Base-by-base conservation (phyloP, 1,284 basidiomycete genomes). In the Pulveroboletus sp. region DNA sequence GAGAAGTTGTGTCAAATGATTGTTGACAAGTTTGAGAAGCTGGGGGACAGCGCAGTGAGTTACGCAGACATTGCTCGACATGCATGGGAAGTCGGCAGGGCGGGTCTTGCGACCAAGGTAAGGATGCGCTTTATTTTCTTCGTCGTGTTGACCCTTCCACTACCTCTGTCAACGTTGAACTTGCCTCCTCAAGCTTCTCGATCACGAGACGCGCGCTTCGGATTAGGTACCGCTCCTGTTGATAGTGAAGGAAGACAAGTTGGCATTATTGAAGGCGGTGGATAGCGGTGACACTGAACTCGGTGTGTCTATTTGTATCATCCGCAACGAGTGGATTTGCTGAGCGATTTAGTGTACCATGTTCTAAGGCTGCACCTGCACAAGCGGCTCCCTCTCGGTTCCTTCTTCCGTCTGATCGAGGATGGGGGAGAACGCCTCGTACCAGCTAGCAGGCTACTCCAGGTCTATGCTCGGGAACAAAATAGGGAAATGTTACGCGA, bases 231-330 rank as follows among this genome's bases (percentile, higher is more conserved):
- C 95, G 0, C 77, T 99, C 17, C 73, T 99, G 52, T 76, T 98
- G 29, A 84, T 82, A 55, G 99, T 99, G 97, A 93, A 95, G 64
- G 92, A 98, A 71, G 93, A 98, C 68, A 84, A 84, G 57, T 73
- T 95, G 4, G 97, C 96, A 6, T 76, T 99, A 33, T 76, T 83
- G 56, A 98, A 97, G 70, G 93, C 96, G 1, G 89, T 97, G 16
- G 91, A 95, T 61, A 95, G 93, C 60, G 95, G 95, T 1, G 95
- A 99, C 69, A 93, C 95, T 0, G 95, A 99, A 72, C 81, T 99
- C 2, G 88, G 94, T 95, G 63, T 48, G 33, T 35, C 15, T 42
- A 33, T 59, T 46, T 51, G 16, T 42, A 26, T 33, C 33, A 15
- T 26, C 19, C 15, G n/a, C 32, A 41, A 42, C 42, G 11, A 5